A percentile compares a stretch with the other conserved stretches of the same genome.
These are phyloP conservation scores for Artemisia annua DNA, from an alignment of 129 eudicot species.

Conservation along the genomic window DNA sequence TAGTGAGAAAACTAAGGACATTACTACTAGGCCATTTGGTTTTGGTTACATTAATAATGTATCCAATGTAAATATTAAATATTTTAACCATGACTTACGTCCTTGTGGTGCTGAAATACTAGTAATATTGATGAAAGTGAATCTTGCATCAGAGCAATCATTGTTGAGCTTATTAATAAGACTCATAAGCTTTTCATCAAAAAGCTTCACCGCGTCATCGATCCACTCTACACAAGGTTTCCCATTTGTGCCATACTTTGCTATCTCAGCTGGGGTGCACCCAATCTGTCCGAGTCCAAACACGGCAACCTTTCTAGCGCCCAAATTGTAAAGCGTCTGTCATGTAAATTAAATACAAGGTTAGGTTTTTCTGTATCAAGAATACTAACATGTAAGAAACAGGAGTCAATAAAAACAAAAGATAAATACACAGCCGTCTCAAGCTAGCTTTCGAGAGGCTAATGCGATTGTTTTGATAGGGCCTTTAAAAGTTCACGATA, in stretches of 20 bases:
- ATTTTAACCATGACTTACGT: not conserved
- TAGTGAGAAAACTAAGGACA: no score
- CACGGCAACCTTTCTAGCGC: slow-evolving; percentile 50
- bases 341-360: not conserved
- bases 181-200: slow-evolving; percentile 36
- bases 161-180: slow-evolving; percentile 37
- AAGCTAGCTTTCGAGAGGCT: no score
- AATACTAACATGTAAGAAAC: not conserved
- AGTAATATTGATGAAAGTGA: slow-evolving; percentile 29
- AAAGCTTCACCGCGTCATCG: slow-evolving; percentile 24
- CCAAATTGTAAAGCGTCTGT: slow-evolving; percentile 38
- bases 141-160: slow-evolving; percentile 23
- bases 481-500: no score
- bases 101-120: slow-evolving; percentile 14
- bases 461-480: no score
- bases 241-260: slow-evolving; percentile 1
- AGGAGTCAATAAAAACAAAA: not conserved
- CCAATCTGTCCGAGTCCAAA: slow-evolving; percentile 41
- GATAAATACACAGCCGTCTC: not conserved
- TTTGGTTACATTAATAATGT: not conserved
- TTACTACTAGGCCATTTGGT: no score
- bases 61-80: not conserved
- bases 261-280: slow-evolving; percentile 41
- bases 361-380: not conserved
- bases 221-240: slow-evolving; percentile 29